Base-by-base conservation (phyloP, 2,329 filamentous ascomycete genomes). In the Pseudogymnoascus sp. region DNA sequence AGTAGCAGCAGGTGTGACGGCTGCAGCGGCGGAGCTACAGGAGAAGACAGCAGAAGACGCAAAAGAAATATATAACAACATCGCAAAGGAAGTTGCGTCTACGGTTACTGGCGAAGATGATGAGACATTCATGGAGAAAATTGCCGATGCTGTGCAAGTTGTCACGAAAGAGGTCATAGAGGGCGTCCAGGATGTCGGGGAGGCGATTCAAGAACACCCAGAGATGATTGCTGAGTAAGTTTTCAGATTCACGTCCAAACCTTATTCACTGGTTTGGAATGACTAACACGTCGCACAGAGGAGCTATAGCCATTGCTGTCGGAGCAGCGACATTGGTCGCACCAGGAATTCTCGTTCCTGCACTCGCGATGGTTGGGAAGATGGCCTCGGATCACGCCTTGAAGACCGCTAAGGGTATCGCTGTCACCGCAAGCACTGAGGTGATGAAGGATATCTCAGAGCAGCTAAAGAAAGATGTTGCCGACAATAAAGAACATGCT, bases 211-310 rank as follows among this genome's bases (percentile, higher is more conserved):
- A 52, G 61, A 64, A 23, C 67, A 69, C 52, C 68, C 68, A 19
- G 68, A 69, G 41, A 60, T 69, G 22, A 63, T 69, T 38, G 67
- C 66, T 9, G 67, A 69, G 68, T 69, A 62, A 64, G 67, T 61
- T 19, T 28, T 11, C 14, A 8, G 3, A 30, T 49, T 42, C 42
- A 38, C 33, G 23, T 19, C 11, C 25, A 6, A 55, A 22, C 25
- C n/a, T 19, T 45, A 36, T 58, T 33, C 33, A 23, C 16, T 55
- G 5, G 42, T 59, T 41, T 60, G 38, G 23, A 9, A 60, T 60
- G n/a, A 52, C 38, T 22, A 30, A 12, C 49, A 55, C 12, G n/a
- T 33, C n/a, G 19, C 42, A 11, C 41, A 68, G 67, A 49, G 68
- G 67, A 33, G 68, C 64, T 25, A 45, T 70, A 8, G 67, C 67